Percentiles rank a stretch among this genome's conserved stretches.
Conservation (phyloP, 2,329 filamentous ascomycete genomes). For the Cryphonectria japonica region DNA sequence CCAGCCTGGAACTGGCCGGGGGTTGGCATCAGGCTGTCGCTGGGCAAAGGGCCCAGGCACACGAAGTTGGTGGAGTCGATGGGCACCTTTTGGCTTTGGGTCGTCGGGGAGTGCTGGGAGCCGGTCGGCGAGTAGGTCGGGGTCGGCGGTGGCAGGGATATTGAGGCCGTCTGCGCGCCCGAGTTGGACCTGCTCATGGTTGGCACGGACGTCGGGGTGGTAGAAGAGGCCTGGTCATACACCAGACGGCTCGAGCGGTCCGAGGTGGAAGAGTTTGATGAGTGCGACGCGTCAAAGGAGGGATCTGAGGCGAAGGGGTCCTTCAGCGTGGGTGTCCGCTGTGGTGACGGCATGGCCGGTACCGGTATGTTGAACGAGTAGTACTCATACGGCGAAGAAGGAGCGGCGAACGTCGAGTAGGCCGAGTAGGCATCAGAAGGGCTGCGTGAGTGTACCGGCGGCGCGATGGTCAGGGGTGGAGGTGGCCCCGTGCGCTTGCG, state of each 20-base stretch:
- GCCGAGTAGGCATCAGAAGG: conserved; percentile 36
- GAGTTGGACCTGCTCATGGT: conserved; percentile 38
- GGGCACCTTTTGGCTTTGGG: conserved; percentile 48
- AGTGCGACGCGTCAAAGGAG: conserved; percentile 6
- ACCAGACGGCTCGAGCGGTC: conserved; percentile 33
- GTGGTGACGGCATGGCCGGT: conserved; percentile 15
- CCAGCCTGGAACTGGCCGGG: conserved; percentile 7
- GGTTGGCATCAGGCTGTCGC: conserved; percentile 47
- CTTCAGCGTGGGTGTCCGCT: conserved; percentile 6
- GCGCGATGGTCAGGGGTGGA: conserved; percentile 47
- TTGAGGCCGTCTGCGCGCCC: conserved; percentile 13
- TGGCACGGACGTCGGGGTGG: conserved; percentile 18
- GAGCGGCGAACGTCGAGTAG: conserved; percentile 31
- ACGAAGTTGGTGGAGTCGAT: conserved; percentile 55
- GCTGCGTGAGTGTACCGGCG: conserved; percentile 36
- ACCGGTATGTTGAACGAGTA: conserved; percentile 18
- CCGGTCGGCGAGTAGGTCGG: conserved; percentile 34
- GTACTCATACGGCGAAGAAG: conserved; percentile 24
- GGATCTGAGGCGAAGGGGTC: conserved; percentile 4
- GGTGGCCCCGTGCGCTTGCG: conserved; percentile 45
- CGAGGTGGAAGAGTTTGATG: conserved; percentile 22
- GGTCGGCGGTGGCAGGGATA: conserved; percentile 33
- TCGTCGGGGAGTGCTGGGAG: conserved; percentile 8
- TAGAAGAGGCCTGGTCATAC: conserved; percentile 26
- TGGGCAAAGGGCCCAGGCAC: conserved; percentile 58